Evolutionary conservation across 148 eudicot species (phyloP), one percentile per base, ranked within the genome.

Genomic region (Hydrangea macrophylla): DNA sequence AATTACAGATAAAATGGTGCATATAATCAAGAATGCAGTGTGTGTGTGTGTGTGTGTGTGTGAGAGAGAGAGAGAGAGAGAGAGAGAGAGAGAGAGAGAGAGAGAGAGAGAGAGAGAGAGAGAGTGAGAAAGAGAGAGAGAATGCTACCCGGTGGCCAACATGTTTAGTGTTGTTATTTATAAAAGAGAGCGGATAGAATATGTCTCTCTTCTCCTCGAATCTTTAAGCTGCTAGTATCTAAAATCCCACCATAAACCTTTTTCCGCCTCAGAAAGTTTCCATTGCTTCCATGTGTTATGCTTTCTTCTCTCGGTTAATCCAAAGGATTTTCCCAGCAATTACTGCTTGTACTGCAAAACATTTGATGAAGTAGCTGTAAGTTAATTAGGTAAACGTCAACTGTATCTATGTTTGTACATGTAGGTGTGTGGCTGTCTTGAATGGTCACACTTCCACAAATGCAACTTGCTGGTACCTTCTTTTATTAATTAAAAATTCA

Each of bases 121-220:
- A n/a, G n/a, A n/a, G n/a, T n/a, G n/a, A n/a, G n/a, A n/a, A n/a
- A n/a, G n/a, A n/a, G n/a, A n/a, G n/a, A 20, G 57, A 56, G 32
- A 60, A 44, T 56, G 44, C 64, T 80, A 92, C 99, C 97, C 91
- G 97, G 77, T 91, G 97, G 31, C 99, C 99, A 62, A 95, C 97
- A 60, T 96, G 99, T 61, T 87, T 95, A 48, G 93, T 89, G 77
- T 95, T 95, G 63, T 91, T 92, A 67, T 85, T 84, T 70, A 91
- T 83, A 71, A 89, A 88, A 62, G 97, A 91, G 75, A 94, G 76
- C 31, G 85, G 85, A 70, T 85, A 95, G 58, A 81, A 74, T 55
- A 91, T 35, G 55, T 86, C 86, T 78, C 89, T 84, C 71, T 79
- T 84, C 81, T 95, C 97, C 78, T 87, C 76, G 0, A 95, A 58